Conservation (phyloP, 2,329 filamentous ascomycete species). For the Neofusicoccum cordaticola region DNA sequence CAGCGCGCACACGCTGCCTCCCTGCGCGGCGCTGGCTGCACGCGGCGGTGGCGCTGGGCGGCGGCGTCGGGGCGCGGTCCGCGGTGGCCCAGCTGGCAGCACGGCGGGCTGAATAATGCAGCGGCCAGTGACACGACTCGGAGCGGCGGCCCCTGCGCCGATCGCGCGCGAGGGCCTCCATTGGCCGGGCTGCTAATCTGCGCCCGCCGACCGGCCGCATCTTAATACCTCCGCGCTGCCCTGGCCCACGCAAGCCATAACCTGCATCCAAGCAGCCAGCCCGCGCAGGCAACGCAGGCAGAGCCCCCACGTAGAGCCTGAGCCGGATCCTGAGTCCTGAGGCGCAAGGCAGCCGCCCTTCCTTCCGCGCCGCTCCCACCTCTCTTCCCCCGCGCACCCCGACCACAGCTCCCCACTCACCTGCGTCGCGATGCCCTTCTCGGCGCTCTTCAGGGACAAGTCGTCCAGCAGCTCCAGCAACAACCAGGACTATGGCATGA, state of each 20-base stretch:
- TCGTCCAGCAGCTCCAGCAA: background rate
- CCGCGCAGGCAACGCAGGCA: background rate
- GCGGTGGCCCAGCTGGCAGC: background rate
- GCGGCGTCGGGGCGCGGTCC: background rate
- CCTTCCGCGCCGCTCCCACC: background rate
- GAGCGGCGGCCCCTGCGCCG: background rate
- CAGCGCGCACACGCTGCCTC: no score
- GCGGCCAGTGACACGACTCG: slow-evolving; percentile 2
- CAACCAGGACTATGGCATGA: slow-evolving; percentile 7
- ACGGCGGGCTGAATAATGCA: background rate
- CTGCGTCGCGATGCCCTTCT: background rate
- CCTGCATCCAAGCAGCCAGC: background rate
- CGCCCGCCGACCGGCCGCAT: background rate
- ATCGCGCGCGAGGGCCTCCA: background rate
- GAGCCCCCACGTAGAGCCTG: background rate
- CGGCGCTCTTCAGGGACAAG: background rate
- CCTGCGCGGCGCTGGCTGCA: background rate
- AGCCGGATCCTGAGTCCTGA: no score
- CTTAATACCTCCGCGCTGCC: slow-evolving; percentile 11
- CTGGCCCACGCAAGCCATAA: background rate
- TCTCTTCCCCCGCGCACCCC: background rate
- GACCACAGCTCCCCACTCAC: background rate
- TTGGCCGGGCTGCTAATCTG: slow-evolving; percentile 2
- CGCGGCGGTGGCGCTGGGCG: background rate
- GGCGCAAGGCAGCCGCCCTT: background rate